Conservation (phyloP, 768 basidiomycete genomes). For the Agrocybe chaxingu region DNA sequence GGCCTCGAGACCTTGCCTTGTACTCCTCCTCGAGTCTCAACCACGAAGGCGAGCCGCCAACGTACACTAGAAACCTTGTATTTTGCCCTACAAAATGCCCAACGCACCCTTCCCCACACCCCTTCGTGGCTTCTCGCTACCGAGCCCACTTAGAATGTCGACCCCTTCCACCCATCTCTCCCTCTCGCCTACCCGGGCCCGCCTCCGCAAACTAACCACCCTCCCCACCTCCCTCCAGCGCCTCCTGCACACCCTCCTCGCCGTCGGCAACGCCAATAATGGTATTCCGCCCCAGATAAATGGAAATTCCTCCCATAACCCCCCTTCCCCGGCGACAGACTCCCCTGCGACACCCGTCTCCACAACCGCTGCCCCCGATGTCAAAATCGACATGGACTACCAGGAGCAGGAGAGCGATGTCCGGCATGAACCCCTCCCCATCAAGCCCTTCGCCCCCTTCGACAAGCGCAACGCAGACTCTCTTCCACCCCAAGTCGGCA, state of each 20-base stretch:
- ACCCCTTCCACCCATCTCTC: no score
- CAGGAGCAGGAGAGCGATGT: conserved; percentile 67
- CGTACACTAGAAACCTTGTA: no score
- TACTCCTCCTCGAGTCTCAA: no score
- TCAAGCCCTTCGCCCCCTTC: conserved; percentile 40
- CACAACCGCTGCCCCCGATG: conserved; percentile 42
- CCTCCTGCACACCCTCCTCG: conserved; percentile 11
- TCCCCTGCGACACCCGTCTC: conserved; percentile 64
- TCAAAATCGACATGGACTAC: conserved; percentile 63
- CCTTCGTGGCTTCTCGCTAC: no score
- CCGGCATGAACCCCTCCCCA: conserved; percentile 54
- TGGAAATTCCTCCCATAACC: conserved; percentile 28
- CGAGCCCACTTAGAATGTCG: no score
- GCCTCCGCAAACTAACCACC: no score
- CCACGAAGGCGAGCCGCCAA: no score
- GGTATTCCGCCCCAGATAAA: conserved; percentile 27
- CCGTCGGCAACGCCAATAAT: conserved; percentile 37
- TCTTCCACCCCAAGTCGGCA: conserved; percentile 39
- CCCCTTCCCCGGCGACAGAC: conserved; percentile 40
- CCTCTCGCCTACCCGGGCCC: no score
- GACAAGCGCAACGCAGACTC: conserved; percentile 40
- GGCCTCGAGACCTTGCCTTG: no score
- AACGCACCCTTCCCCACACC: no score
- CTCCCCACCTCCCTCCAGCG: no score
- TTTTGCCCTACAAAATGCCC: no score